Conservation (phyloP, 2,329 filamentous ascomycete species). For the Colletotrichum nymphaeae region DNA sequence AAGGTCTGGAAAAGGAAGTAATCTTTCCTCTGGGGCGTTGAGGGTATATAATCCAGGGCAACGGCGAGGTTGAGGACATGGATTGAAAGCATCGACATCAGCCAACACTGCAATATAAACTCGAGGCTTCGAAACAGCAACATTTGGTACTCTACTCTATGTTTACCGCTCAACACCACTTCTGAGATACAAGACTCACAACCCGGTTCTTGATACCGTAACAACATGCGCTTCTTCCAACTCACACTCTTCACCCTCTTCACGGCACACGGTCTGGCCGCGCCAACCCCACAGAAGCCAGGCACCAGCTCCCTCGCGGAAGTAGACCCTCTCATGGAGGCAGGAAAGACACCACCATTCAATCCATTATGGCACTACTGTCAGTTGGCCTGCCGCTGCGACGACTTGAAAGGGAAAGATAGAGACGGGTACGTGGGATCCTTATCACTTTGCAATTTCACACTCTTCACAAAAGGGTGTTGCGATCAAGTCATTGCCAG, state of each 20-base stretch:
- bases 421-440: conserved; percentile 34
- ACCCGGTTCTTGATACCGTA: background rate
- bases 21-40: background rate
- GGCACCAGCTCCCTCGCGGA: background rate
- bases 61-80: background rate
- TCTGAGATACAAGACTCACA: background rate
- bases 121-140: background rate
- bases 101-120: background rate
- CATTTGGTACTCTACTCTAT: background rate
- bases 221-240: conserved; percentile 12
- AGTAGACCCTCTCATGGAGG: conserved; percentile 31
- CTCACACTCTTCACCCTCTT: conserved; percentile 29
- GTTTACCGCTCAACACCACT: background rate
- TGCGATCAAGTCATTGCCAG: too few species aligned
- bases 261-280: background rate
- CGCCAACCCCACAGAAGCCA: background rate
- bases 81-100: background rate
- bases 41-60: background rate
- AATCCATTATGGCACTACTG: conserved; percentile 14
- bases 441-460: background rate
- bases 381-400: conserved; percentile 42
- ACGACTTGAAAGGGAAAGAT: conserved; percentile 34
- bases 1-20: background rate
- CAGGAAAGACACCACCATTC: conserved; percentile 15
- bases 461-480: background rate